Conservation (phyloP, 108 stramenopile genomes). For the Skeletonema costatum region DNA sequence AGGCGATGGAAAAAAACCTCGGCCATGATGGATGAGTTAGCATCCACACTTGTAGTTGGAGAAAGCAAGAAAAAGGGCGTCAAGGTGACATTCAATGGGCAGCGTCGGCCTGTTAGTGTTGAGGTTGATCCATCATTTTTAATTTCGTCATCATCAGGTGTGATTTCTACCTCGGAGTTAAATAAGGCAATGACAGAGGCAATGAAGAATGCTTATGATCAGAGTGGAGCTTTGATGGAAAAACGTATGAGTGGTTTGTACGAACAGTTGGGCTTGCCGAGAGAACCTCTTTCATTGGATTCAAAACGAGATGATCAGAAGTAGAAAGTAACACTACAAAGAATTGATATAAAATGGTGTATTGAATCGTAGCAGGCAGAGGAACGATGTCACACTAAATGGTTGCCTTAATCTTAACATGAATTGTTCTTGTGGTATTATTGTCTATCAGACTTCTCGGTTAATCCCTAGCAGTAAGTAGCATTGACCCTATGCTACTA, state of each 20-base stretch:
- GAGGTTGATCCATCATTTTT: slow-evolving; percentile 45
- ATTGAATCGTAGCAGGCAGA: too few relatives aligned
- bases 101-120: slow-evolving; percentile 28
- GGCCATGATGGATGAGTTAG: slow-evolving; percentile 43
- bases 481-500: not conserved
- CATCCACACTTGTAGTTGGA: slow-evolving; percentile 27
- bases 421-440: too few relatives aligned
- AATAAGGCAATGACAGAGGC: slow-evolving; percentile 44
- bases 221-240: slow-evolving; percentile 38
- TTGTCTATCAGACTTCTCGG: not conserved
- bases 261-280: slow-evolving; percentile 49
- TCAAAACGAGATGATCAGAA: not conserved
- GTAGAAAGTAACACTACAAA: not conserved
- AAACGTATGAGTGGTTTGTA: slow-evolving; percentile 39
- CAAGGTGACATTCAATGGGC: slow-evolving; percentile 46
- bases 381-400: too few relatives aligned
- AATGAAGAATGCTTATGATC: slow-evolving; percentile 33
- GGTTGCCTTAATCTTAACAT: too few relatives aligned
- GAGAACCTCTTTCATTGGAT: slow-evolving; percentile 18
- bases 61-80: slow-evolving; percentile 35
- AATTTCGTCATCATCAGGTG: slow-evolving; percentile 21
- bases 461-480: too few relatives aligned
- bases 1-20: slow-evolving; percentile 34
- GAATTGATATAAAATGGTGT: not conserved
- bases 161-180: slow-evolving; percentile 29